These are phyloP conservation scores for Gnetum montanum DNA, from an alignment of 75 land plant genomes.

Conservation along the genomic window DNA sequence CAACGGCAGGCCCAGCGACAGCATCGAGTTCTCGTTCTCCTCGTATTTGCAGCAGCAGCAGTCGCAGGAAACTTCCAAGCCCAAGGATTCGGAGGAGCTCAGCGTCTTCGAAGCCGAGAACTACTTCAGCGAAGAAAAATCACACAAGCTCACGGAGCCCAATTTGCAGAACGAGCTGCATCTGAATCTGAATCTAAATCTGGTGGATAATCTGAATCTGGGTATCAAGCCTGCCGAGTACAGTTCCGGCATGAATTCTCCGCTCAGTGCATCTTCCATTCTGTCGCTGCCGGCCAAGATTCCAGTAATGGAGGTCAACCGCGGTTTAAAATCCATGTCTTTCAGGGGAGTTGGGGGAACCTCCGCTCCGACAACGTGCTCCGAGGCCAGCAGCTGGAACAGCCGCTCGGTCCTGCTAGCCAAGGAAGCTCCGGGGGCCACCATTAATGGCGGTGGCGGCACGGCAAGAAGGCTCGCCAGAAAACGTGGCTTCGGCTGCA, in stretches of 20 bases:
- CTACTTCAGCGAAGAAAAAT: slow-evolving; percentile 2
- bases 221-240: too few relatives aligned
- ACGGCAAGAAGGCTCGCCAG: background rate
- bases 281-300: background rate
- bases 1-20: background rate
- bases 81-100: background rate
- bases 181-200: background rate
- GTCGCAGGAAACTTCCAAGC: background rate
- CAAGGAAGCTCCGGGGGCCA: background rate
- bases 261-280: background rate
- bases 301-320: background rate
- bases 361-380: background rate
- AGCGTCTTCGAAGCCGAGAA: slow-evolving; percentile 3
- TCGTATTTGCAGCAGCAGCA: background rate
- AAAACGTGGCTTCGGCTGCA: background rate
- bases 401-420: slow-evolving; percentile 1
- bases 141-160: background rate
- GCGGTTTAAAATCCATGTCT: background rate
- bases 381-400: slow-evolving; percentile 9
- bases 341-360: background rate
- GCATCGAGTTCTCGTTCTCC: background rate
- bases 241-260: background rate
- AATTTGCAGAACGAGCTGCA: background rate
- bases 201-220: background rate
- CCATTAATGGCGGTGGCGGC: background rate